A percentile compares a stretch with the other conserved stretches of the same genome.
Conservation (phyloP, 1,139 yeast genomes). For the Pichia sp. region DNA sequence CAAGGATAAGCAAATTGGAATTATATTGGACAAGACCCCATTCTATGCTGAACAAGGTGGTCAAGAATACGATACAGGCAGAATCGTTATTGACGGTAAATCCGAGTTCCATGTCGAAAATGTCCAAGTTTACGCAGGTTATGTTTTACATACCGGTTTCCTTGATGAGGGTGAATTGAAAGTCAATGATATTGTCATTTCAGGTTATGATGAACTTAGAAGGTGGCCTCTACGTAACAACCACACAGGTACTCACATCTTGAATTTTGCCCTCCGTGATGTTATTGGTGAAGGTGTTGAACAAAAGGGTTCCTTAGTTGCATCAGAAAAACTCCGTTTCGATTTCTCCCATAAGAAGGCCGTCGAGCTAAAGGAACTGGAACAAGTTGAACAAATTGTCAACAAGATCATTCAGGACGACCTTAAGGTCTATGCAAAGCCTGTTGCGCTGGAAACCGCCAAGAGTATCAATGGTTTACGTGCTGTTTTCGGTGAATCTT, state of each 20-base stretch:
- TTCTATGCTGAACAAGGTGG: constrained; percentile 99
- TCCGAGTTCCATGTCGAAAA: constrained; percentile 86
- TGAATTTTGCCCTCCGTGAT: constrained; percentile 82
- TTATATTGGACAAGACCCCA: constrained; percentile 82
- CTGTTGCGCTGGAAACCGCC: constrained; percentile 71
- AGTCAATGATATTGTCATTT: constrained; percentile 69
- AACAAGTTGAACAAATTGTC: constrained; percentile 68
- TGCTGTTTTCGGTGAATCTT: constrained; percentile 98
- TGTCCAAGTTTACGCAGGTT: constrained; percentile 91
- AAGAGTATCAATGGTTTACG: constrained; percentile 77
- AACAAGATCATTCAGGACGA: constrained; percentile 69
- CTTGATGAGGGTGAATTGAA: constrained; percentile 67
- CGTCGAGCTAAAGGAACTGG: constrained; percentile 63
- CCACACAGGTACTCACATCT: constrained; percentile 96
- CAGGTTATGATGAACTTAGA: constrained; percentile 86
- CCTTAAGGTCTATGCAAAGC: constrained; percentile 71
- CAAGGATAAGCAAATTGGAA: constrained; percentile 60
- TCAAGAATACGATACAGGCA: constrained; percentile 95
- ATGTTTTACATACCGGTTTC: constrained; percentile 89
- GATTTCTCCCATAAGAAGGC: constrained; percentile 93
- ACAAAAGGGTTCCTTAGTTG: constrained; percentile 95
- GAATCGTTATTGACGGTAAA: constrained; percentile 78
- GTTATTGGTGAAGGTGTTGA: constrained; percentile 85
- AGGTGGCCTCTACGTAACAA: constrained; percentile 97
- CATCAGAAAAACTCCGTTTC: constrained; percentile 90